These are phyloP conservation scores for Debaryomycetaceae sp. DNA, from an alignment of 1,139 yeast species.

Conservation along the genomic window DNA sequence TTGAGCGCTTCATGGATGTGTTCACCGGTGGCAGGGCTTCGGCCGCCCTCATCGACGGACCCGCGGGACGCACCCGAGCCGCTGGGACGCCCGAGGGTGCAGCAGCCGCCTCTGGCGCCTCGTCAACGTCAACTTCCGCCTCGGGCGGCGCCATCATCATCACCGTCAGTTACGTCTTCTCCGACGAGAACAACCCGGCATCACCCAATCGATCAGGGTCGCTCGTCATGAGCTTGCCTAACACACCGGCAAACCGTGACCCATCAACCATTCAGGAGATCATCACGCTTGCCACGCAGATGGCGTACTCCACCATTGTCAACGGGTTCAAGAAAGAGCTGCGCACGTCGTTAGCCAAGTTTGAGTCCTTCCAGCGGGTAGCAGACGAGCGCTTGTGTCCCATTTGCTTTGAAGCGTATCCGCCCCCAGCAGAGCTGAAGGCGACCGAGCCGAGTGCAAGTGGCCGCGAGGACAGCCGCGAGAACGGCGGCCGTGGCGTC, in stretches of 20 bases:
- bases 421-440: constrained; percentile 19
- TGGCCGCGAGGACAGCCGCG: too few relatives aligned
- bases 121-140: not conserved
- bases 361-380: constrained; percentile 41
- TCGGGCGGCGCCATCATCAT: constrained; percentile 30
- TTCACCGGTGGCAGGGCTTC: constrained; percentile 6
- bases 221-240: constrained; percentile 58
- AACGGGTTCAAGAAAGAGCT: constrained; percentile 36
- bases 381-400: constrained; percentile 42
- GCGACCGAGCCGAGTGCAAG: too few relatives aligned
- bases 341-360: constrained; percentile 51
- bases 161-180: constrained; percentile 43
- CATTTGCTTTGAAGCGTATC: constrained; percentile 65
- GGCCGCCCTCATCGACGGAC: constrained; percentile 2
- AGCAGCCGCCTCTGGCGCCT: too few relatives aligned
- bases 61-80: too few relatives aligned
- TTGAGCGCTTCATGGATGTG: constrained; percentile 10
- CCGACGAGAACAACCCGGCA: constrained; percentile 38
- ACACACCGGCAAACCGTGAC: constrained; percentile 52
- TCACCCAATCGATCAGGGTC: constrained; percentile 50
- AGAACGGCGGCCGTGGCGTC: too few relatives aligned
- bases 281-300: constrained; percentile 62
- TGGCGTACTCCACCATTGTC: constrained; percentile 61
- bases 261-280: constrained; percentile 53
- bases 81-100: too few relatives aligned